phyloP scores from a whole-genome alignment of 257 asterid genomes.

The Misopates orontium region DNA sequence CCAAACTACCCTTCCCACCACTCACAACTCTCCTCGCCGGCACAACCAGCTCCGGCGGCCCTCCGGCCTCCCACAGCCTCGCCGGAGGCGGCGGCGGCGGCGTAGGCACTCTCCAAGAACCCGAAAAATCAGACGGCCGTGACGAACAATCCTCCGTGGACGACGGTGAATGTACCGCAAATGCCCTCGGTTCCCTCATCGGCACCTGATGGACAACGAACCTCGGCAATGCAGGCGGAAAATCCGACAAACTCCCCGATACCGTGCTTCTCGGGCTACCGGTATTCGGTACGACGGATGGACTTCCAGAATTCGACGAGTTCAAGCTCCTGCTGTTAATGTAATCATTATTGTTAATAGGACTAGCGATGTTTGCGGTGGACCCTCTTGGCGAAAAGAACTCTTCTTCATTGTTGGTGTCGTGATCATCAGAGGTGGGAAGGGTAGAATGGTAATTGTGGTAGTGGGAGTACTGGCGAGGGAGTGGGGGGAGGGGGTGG shows the following conservation, averaged over 20 bases:
- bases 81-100: constrained; percentile 56
- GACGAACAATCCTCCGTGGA: constrained; percentile 67
- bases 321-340: constrained; percentile 35
- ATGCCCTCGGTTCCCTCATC: constrained; percentile 41
- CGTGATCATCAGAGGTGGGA: constrained; percentile 26
- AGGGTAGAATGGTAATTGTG: not conserved
- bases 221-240: constrained; percentile 52
- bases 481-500: constrained; percentile 83
- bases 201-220: constrained; percentile 57
- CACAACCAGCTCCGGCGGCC: constrained; percentile 64
- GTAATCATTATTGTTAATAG: constrained; percentile 23
- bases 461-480: constrained; percentile 57
- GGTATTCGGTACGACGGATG: constrained; percentile 48
- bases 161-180: constrained; percentile 52
- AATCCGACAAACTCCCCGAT: constrained; percentile 53
- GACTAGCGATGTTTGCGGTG: constrained; percentile 41
- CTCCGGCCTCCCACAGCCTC: constrained; percentile 45
- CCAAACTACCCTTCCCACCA: constrained; percentile 27
- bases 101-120: constrained; percentile 32
- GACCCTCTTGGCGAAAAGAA: constrained; percentile 72
- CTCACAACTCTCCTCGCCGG: constrained; percentile 38
- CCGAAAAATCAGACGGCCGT: constrained; percentile 50
- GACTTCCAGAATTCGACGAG: constrained; percentile 48
- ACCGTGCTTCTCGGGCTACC: constrained; percentile 61
- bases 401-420: constrained; percentile 46